phyloP scores from a whole-genome alignment of 257 asterid genomes.

The Ajuga chamaepitys region DNA sequence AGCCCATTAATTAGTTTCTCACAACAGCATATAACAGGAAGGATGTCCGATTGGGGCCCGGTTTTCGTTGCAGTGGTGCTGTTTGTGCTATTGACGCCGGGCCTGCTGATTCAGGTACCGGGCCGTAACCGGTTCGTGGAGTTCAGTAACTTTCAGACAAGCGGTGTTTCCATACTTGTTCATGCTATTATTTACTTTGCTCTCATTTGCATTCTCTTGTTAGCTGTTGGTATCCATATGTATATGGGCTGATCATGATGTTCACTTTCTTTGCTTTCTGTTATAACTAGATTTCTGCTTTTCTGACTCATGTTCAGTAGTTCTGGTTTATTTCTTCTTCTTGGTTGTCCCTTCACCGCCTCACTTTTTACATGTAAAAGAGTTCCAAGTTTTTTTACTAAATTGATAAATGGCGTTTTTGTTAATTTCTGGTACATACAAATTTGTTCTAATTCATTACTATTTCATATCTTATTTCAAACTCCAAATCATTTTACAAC shows the following conservation, averaged over 20 bases:
- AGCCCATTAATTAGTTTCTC: background rate
- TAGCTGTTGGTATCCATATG: constrained; percentile 70
- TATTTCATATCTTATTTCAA: background rate
- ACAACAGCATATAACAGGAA: background rate
- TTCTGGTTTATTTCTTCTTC: background rate
- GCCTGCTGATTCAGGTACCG: constrained; percentile 80
- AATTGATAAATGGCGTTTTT: background rate
- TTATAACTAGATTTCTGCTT: background rate
- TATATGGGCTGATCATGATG: constrained; percentile 41
- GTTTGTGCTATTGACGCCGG: constrained; percentile 76
- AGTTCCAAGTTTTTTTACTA: background rate
- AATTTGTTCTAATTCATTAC: background rate
- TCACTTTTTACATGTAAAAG: background rate
- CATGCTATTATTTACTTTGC: constrained; percentile 72
- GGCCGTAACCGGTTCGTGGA: constrained; percentile 62
- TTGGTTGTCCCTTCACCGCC: too few species aligned
- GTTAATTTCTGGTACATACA: background rate
- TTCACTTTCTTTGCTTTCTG: too few species aligned
- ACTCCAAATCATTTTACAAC: too few species aligned
- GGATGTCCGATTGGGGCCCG: constrained; percentile 97
- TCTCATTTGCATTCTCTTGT: constrained; percentile 68
- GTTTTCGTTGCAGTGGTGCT: constrained; percentile 81
- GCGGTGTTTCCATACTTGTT: constrained; percentile 69
- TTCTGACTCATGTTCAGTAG: too few species aligned
- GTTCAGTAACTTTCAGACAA: constrained; percentile 79